Evolutionary conservation across 768 basidiomycete genomes (phyloP), one percentile per base, ranked within the genome.

Genomic region (Tulasnella sp.): DNA sequence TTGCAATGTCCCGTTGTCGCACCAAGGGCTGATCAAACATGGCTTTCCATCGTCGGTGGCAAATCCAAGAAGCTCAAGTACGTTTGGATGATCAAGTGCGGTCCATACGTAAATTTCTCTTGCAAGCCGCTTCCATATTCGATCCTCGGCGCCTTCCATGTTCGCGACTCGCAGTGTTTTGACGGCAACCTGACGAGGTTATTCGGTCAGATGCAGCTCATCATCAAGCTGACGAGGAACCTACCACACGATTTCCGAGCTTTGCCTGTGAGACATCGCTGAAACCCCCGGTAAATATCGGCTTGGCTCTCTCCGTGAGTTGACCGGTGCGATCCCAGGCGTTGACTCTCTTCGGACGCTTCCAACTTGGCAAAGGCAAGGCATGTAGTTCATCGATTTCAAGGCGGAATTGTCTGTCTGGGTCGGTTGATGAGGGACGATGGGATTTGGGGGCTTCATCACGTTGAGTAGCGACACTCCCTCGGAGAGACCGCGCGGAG

Each of bases 1-100:
- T 74, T 90, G 83, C 22, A 88, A 89, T 69, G 87, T 89, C 46
- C 90, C 90, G 76, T 90, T 88, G 34, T 85, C 84, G 84, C 89
- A 89, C 90, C 90, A 91, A 34, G 90, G 90, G 82, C 89, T 90
- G 50, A 91, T 88, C 85, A 91, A 89, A 81, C 89, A 91, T 7
- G 72, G 72, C 31, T 2, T 60, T 28, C 58, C 58, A 12, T 37
- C 34, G 2, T 74, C 72, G 16, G 40, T 22, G 22, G 72, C 72
- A 44, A 40, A 74, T 24, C 72, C 72, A 9, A 74, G 42, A 28
- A 74, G 7, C 16, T 22, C 9, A 74, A 74, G 37, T 3, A 74
- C 24, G 16, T 44, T 74, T 16, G 72, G 72, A 12, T 74, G 72
- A 37, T 31, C n/a, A 42, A 74, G 72, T 28, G 72, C 24, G 16